Percentiles rank a stretch among this genome's conserved stretches.
Evolutionary conservation across 305 asterid species (phyloP).

Genomic region (Fraxinus sp.): DNA sequence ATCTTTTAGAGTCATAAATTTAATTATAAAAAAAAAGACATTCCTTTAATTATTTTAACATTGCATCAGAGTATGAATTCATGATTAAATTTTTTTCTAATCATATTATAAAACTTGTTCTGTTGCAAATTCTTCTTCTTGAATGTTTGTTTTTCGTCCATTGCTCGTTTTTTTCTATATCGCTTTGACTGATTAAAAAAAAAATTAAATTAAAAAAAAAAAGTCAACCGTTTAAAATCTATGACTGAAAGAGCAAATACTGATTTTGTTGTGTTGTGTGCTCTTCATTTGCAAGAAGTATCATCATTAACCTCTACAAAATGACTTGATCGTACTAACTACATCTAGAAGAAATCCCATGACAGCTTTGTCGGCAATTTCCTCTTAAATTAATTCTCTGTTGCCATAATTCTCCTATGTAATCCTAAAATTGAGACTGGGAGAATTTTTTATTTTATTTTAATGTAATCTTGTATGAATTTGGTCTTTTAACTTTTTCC

Average conservation of each 20-base stretch:
- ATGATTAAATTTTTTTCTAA: too few relatives aligned
- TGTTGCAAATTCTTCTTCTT: not conserved
- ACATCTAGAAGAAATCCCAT: not conserved
- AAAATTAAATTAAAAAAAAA: too few relatives aligned
- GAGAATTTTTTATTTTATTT: not conserved
- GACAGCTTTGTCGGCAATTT: not conserved
- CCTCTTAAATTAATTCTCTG: not conserved
- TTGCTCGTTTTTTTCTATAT: too few relatives aligned
- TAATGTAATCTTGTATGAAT: not conserved
- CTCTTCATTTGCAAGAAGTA: not conserved
- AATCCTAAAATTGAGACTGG: not conserved
- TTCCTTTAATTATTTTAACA: too few relatives aligned
- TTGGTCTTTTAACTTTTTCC: not conserved
- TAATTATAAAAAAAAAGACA: too few relatives aligned
- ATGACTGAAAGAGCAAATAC: too few relatives aligned
- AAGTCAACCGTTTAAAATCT: too few relatives aligned
- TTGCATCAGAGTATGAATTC: too few relatives aligned
- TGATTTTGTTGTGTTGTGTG: not conserved
- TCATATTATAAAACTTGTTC: too few relatives aligned
- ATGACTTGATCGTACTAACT: not conserved
- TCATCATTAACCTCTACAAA: not conserved
- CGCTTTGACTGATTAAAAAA: too few relatives aligned
- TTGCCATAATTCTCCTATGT: not conserved
- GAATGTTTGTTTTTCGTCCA: too few relatives aligned
- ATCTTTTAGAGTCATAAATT: too few relatives aligned